Percentiles rank a stretch among this genome's conserved stretches.
These are phyloP conservation scores for Mycena epipterygia DNA, from an alignment of 768 basidiomycete species.

Conservation along the genomic window DNA sequence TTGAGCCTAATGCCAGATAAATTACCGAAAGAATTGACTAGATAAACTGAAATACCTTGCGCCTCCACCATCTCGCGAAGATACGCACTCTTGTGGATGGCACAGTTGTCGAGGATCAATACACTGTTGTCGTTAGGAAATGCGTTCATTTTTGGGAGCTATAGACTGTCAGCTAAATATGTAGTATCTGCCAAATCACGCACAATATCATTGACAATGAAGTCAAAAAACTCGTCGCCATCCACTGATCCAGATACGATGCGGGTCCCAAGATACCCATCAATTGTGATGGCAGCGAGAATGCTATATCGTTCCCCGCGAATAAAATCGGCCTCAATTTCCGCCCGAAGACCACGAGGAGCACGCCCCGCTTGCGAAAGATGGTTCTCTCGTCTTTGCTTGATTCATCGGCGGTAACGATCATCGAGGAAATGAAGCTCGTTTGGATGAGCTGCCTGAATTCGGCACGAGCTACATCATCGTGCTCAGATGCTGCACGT, in stretches of 20 bases:
- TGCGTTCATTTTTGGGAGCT: slow-evolving; percentile 28
- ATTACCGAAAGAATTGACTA: background rate
- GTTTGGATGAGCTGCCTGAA: slow-evolving; percentile 32
- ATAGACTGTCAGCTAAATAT: background rate
- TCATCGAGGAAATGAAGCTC: slow-evolving; percentile 24
- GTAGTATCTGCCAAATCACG: background rate
- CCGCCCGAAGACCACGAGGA: background rate
- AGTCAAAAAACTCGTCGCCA: slow-evolving; percentile 32
- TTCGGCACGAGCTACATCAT: slow-evolving; percentile 32
- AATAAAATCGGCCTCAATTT: slow-evolving; percentile 31
- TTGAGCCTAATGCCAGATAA: slow-evolving; percentile 31
- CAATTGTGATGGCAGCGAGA: slow-evolving; percentile 26
- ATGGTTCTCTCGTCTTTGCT: slow-evolving; percentile 20
- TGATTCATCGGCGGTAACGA: slow-evolving; percentile 12
- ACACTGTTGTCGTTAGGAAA: slow-evolving; percentile 37
- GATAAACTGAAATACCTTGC: slow-evolving; percentile 19
- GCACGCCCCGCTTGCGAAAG: slow-evolving; percentile 21
- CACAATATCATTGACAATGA: slow-evolving; percentile 30
- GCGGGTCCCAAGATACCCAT: slow-evolving; percentile 22
- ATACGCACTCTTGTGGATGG: slow-evolving; percentile 32
- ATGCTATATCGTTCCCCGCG: slow-evolving; percentile 32
- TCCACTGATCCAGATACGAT: slow-evolving; percentile 21
- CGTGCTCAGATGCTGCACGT: slow-evolving; percentile 37
- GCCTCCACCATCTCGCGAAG: slow-evolving; percentile 29
- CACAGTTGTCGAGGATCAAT: slow-evolving; percentile 38